Conservation (phyloP, 2,329 filamentous ascomycete species). For the Aureobasidium leucospermi region DNA sequence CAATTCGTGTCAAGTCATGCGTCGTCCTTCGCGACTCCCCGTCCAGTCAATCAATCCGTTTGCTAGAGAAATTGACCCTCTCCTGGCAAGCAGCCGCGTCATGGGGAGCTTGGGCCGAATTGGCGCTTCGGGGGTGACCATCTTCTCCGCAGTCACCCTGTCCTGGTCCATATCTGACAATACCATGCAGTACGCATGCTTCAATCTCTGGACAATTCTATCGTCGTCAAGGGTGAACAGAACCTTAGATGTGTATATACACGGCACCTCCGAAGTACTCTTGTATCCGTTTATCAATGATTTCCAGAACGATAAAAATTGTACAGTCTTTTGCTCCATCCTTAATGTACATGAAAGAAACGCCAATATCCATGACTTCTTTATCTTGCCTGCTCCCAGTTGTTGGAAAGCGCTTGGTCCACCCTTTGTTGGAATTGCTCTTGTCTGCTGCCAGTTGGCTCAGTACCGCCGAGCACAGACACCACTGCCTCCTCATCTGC, state of each 20-base stretch:
- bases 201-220: too few relatives aligned
- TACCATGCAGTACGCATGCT: neutral
- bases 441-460: neutral
- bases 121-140: neutral
- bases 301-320: neutral
- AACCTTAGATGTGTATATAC: too few relatives aligned
- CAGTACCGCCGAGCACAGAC: neutral
- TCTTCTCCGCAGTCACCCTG: conserved; percentile 11
- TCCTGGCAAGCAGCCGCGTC: neutral
- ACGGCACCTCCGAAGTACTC: neutral
- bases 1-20: conserved; percentile 11
- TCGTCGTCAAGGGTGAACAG: too few relatives aligned
- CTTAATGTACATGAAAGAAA: conserved; percentile 11
- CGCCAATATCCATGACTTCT: neutral
- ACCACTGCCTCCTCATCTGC: neutral
- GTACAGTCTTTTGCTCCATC: conserved; percentile 8
- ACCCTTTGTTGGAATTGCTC: conserved; percentile 9
- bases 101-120: conserved; percentile 6
- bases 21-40: neutral
- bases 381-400: neutral
- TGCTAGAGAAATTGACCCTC: neutral
- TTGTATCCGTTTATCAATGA: neutral
- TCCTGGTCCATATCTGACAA: neutral
- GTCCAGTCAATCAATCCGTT: neutral
- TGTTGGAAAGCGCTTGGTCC: neutral